Evolutionary conservation across 1,139 yeast species (phyloP), one percentile per base, ranked within the genome.

Genomic region (Sugiyamaella grinbergsii): DNA sequence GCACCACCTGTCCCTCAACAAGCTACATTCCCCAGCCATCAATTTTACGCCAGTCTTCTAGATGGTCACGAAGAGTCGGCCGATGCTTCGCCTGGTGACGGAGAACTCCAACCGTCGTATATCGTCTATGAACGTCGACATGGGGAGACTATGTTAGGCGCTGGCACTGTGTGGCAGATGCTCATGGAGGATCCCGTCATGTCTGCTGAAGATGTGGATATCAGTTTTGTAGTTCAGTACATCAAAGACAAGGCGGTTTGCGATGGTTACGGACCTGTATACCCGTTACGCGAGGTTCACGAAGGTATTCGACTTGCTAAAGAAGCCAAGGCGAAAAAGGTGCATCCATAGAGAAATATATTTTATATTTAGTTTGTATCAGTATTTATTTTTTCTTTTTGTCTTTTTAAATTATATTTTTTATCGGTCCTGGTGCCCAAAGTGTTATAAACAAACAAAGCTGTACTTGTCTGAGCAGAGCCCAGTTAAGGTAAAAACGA

Each of bases 251-350:
- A 77, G 47, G 95, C 87, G 62, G 75, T 72, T 41, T 88, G 96
- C 62, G 94, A 87, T 64, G 94, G 93, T 1, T 78, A 72, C 61
- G 96, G 96, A 0, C 93, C 95, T 2, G 95, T 94, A 0, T 88
- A 85, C 43, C 57, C 62, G 1, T 47, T 62, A 19, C 34, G 49
- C 1, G 62, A 57, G 29, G 63, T 65, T 19, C 49, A 60, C 20
- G 52, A 51, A 13, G 66, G 60, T 16, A 59, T 61, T 22, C 46
- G 44, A 19, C 36, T 50, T 29, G 60, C 61, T n/a, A 50, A 55
- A 41, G 52, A 43, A 10, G 39, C 29, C 3, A 38, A 50, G 39
- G 16, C 28, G 18, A 29, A 37, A 24, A 11, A 23, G 11, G 19
- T 20, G 31, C 22, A 23, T 5, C 32, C n/a, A n/a, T n/a, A n/a